These are phyloP conservation scores for Fusarium verticillioides DNA, from an alignment of 2,329 filamentous ascomycete species.

Conservation along the genomic window DNA sequence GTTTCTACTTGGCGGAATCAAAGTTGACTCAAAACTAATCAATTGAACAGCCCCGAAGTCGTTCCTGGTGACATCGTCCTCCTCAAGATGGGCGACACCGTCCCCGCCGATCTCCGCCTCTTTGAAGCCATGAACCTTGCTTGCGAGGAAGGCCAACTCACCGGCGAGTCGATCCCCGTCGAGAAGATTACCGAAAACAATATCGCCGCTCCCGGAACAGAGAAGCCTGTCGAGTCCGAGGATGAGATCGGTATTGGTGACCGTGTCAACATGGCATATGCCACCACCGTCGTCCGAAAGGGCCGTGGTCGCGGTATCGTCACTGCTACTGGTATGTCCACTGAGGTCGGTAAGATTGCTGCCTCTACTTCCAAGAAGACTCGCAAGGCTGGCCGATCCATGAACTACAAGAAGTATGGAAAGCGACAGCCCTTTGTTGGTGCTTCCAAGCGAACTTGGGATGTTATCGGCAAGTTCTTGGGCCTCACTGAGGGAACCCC, in stretches of 20 bases:
- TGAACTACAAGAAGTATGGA: slow-evolving; percentile 65
- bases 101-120: slow-evolving; percentile 77
- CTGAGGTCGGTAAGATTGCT: slow-evolving; percentile 77
- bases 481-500: slow-evolving; percentile 76
- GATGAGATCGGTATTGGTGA: slow-evolving; percentile 74
- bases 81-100: slow-evolving; percentile 77
- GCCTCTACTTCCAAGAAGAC: slow-evolving; percentile 64
- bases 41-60: slow-evolving; percentile 63
- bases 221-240: slow-evolving; percentile 56
- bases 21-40: slow-evolving; percentile 15
- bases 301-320: slow-evolving; percentile 79
- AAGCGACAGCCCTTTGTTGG: slow-evolving; percentile 62
- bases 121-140: slow-evolving; percentile 81
- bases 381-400: slow-evolving; percentile 64
- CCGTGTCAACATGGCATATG: slow-evolving; percentile 79
- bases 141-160: slow-evolving; percentile 82
- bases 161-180: slow-evolving; percentile 79
- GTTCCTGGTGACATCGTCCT: slow-evolving; percentile 78
- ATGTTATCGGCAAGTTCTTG: slow-evolving; percentile 67
- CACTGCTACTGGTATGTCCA: slow-evolving; percentile 76
- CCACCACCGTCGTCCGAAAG: slow-evolving; percentile 77
- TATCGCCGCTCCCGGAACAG: slow-evolving; percentile 58
- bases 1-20: slow-evolving; percentile 38
- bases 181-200: slow-evolving; percentile 69
- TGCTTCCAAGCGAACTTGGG: slow-evolving; percentile 58